phyloP scores from a whole-genome alignment of 108 stramenopile species.

The Cyclotella choctawhatcheeana region DNA sequence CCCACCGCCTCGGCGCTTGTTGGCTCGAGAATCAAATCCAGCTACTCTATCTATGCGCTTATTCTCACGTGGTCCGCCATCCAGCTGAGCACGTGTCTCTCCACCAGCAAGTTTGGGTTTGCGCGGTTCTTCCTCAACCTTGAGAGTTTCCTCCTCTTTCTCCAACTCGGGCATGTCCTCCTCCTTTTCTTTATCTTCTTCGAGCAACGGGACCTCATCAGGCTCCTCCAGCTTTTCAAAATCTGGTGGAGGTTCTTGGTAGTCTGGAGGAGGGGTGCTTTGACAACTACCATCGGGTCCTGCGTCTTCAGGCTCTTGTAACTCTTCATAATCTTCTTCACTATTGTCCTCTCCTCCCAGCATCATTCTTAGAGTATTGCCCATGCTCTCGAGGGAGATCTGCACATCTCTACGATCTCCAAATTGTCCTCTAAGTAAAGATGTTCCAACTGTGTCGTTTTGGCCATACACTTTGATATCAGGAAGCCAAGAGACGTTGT shows the following conservation, averaged over 20 bases:
- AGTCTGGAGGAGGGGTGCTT: conserved; percentile 16
- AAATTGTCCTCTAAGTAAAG: conserved; percentile 50
- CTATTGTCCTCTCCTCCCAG: conserved; percentile 42
- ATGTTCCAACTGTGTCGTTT: conserved; percentile 34
- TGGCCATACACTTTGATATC: conserved; percentile 46
- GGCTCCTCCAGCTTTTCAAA: conserved; percentile 6
- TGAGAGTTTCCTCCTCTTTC: background rate
- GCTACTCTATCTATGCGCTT: conserved; percentile 31
- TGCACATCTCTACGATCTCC: conserved; percentile 56
- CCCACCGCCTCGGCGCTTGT: conserved; percentile 22
- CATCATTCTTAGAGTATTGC: conserved; percentile 41
- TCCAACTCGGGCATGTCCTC: background rate
- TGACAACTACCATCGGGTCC: conserved; percentile 17
- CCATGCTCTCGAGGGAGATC: conserved; percentile 52
- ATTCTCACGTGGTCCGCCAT: conserved; percentile 6
- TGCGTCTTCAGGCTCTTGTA: conserved; percentile 29
- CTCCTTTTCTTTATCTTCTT: background rate
- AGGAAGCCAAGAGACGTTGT: conserved; percentile 48
- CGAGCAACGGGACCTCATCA: conserved; percentile 1
- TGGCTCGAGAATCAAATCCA: conserved; percentile 29
- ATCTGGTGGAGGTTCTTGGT: conserved; percentile 4
- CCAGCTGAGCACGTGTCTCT: conserved; percentile 5
- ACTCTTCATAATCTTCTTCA: conserved; percentile 42
- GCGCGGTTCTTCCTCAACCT: background rate
- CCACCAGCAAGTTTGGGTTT: conserved; percentile 31